Evolutionary conservation across 805 yeast genomes (phyloP).

Genomic region (Ogataea henricii): DNA sequence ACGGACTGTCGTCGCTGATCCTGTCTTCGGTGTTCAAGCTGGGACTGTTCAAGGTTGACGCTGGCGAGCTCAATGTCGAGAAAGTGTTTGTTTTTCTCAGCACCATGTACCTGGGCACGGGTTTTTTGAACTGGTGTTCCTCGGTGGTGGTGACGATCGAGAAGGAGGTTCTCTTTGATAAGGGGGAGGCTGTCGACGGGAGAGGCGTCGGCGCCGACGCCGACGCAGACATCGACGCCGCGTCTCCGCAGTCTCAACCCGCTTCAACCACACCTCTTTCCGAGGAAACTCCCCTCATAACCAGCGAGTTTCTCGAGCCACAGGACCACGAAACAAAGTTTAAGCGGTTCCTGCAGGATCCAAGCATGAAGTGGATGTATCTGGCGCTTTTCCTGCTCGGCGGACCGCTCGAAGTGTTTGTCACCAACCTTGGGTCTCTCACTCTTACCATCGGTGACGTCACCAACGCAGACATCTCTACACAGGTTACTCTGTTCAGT

Average conservation of each 20-base stretch:
- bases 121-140: conserved; percentile 62
- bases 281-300: conserved; percentile 39
- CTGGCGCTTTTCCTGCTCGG: conserved; percentile 62
- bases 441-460: conserved; percentile 41
- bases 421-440: conserved; percentile 77
- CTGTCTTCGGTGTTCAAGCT: conserved; percentile 61
- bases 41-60: conserved; percentile 37
- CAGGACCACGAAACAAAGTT: conserved; percentile 31
- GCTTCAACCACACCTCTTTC: conserved; percentile 8
- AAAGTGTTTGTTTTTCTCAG: conserved; percentile 56
- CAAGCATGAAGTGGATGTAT: conserved; percentile 62
- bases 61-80: conserved; percentile 43
- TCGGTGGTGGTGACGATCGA: conserved; percentile 65
- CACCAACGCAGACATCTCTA: conserved; percentile 13
- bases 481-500: conserved; percentile 23
- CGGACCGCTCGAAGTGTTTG: conserved; percentile 85
- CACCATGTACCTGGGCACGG: conserved; percentile 54
- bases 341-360: conserved; percentile 45
- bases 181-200: too few species aligned
- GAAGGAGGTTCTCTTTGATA: conserved; percentile 45
- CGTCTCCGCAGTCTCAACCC: not conserved
- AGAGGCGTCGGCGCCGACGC: not conserved
- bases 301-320: conserved; percentile 29
- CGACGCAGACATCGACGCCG: conserved; percentile 16
- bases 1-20: conserved; percentile 79